Base-by-base conservation (phyloP, 768 basidiomycete species). In the Serendipita sp. region DNA sequence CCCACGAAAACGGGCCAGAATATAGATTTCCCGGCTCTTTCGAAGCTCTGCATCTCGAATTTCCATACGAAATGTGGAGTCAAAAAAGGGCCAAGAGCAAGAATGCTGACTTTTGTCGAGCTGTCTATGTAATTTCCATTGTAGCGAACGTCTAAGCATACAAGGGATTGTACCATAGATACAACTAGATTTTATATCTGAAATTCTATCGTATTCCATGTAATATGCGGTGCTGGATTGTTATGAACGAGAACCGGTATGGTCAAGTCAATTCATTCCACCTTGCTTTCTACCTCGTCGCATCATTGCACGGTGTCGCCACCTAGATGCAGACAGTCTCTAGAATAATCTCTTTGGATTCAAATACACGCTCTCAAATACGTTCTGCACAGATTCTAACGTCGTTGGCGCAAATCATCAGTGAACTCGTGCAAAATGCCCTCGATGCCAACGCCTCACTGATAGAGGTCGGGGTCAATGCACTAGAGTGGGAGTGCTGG, bases 351-450 rank as follows among this genome's bases (percentile, higher is more conserved):
- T 30, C 34, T n/a, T 35, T 60, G 28, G 56, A 60, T 18, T 28
- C 56, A 11, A 30, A 68, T 0, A 89, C 89, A 3, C 84, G 82
- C 51, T 77, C 82, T 23, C 83, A 78, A 69, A 77, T 98, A 51
- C 84, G 94, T 47, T 93, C 92, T 1, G 82, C 89, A 0, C 83
- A 90, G 70, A 85, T 94, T 67, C 75, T 98, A 66, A 91, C 91
- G 0, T 88, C 91, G 3, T 71, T 96, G 32, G 79, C 87, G 5
- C 84, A 88, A 71, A 78, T 94, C 65, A 76, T 94, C 23, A 85
- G 85, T 1, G 92, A 97, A 73, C 82, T 98, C 41, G 73, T 93
- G 10, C 93, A 94, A 72, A 98, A 98, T 72, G 80, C 90, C 2
- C 78, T 97, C 7, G 95, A 98, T 69, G 90, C 94, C 2, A 78